phyloP scores from a whole-genome alignment of 345 rosid species.

The Rhizophora mangle region DNA sequence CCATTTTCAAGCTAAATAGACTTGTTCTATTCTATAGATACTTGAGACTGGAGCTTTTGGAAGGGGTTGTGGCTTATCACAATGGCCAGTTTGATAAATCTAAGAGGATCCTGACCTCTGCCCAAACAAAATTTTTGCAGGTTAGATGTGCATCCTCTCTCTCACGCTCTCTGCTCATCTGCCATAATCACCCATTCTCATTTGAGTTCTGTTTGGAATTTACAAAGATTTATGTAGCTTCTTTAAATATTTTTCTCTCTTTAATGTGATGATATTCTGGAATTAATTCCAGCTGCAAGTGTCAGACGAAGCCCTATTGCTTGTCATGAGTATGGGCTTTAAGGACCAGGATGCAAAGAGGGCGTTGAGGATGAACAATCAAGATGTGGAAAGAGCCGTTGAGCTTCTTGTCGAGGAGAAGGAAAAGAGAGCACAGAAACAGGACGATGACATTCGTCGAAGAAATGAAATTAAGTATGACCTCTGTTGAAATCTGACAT shows the following conservation, averaged over 20 bases:
- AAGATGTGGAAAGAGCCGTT: constrained; percentile 68
- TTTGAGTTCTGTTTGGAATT: no score
- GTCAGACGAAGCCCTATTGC: constrained; percentile 69
- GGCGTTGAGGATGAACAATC: constrained; percentile 76
- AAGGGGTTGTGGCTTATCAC: constrained; percentile 94
- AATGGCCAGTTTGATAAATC: constrained; percentile 65
- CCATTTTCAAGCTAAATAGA: constrained; percentile 10
- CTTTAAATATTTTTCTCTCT: no score
- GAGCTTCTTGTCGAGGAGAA: constrained; percentile 77
- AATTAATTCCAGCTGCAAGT: constrained; percentile 63
- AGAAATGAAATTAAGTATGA: constrained; percentile 51
- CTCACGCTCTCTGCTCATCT: background rate
- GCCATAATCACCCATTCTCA: no score
- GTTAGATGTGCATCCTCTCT: constrained; percentile 31
- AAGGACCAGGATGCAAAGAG: constrained; percentile 65
- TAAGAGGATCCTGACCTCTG: constrained; percentile 57
- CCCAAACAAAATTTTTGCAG: constrained; percentile 69
- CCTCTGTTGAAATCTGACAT: background rate
- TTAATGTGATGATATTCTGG: background rate
- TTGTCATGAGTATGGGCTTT: constrained; percentile 87
- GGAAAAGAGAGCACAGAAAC: constrained; percentile 50
- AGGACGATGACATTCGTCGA: constrained; percentile 49
- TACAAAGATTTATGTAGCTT: no score
- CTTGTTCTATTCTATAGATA: constrained; percentile 41
- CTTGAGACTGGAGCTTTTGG: constrained; percentile 82